Conservation (phyloP, 352 stramenopile genomes). For the Globisporangium canariense region DNA sequence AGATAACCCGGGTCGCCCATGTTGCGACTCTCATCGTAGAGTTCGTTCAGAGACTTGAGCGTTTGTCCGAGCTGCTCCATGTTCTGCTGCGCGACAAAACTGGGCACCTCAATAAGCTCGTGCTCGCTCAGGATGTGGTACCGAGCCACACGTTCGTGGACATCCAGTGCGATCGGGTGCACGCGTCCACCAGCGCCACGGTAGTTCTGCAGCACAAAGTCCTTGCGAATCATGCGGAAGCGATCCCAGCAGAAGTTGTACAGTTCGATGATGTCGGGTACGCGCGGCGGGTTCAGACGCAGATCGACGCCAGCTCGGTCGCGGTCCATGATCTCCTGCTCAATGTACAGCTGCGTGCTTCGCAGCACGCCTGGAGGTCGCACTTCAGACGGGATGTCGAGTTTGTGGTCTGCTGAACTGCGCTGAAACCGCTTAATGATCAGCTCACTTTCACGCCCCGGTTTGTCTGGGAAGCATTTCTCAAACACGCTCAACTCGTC, state of each 20-base stretch:
- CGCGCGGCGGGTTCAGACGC: slow-evolving; percentile 65
- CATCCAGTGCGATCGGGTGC: slow-evolving; percentile 89
- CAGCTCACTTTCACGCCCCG: slow-evolving; percentile 54
- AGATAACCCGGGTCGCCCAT: slow-evolving; percentile 44
- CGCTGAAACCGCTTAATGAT: slow-evolving; percentile 89
- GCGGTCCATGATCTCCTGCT: slow-evolving; percentile 83
- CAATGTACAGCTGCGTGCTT: slow-evolving; percentile 79
- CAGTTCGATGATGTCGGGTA: slow-evolving; percentile 82
- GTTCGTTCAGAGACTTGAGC: slow-evolving; percentile 83
- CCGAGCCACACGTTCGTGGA: slow-evolving; percentile 93
- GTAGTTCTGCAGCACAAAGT: slow-evolving; percentile 97
- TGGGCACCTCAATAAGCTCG: slow-evolving; percentile 84
- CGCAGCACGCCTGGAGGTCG: slow-evolving; percentile 76
- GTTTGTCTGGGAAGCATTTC: slow-evolving; percentile 64
- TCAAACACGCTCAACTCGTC: slow-evolving; percentile 87
- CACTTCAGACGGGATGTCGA: slow-evolving; percentile 80
- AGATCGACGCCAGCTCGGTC: slow-evolving; percentile 59
- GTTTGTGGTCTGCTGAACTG: slow-evolving; percentile 81
- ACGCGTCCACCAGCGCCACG: slow-evolving; percentile 89
- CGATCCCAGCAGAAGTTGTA: slow-evolving; percentile 98
- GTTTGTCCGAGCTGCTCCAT: slow-evolving; percentile 89
- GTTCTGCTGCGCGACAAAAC: slow-evolving; percentile 87
- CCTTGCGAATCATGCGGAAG: slow-evolving; percentile 95
- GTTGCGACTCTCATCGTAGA: slow-evolving; percentile 85
- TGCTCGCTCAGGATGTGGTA: slow-evolving; percentile 96